A percentile compares a stretch with the other conserved stretches of the same genome.
phyloP scores from a whole-genome alignment of 2,329 filamentous ascomycete species.

The Rutstroemia sydowiana region DNA sequence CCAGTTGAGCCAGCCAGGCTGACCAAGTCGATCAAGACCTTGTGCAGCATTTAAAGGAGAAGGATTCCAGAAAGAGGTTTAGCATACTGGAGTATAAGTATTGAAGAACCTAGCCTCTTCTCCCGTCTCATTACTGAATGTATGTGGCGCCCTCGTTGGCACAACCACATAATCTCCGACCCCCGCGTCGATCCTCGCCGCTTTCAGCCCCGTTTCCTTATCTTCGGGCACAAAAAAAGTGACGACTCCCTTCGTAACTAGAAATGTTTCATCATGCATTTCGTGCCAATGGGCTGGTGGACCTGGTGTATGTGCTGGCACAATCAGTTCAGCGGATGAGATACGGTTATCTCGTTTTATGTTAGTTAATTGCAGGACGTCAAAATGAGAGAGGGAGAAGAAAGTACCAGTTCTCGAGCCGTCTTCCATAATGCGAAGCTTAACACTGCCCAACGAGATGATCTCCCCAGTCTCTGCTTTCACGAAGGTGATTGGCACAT shows the following conservation, averaged over 20 bases:
- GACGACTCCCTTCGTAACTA: constrained; percentile 1
- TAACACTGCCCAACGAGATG: not conserved
- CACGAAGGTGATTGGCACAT: not conserved
- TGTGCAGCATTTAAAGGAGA: no score
- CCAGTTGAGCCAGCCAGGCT: not conserved
- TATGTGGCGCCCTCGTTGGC: not conserved
- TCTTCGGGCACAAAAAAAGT: not conserved
- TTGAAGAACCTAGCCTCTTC: constrained; percentile 5
- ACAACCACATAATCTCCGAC: constrained; percentile 8
- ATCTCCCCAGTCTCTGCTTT: not conserved
- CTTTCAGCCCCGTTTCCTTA: not conserved
- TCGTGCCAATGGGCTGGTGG: constrained; percentile 7
- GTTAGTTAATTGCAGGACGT: not conserved
- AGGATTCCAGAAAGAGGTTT: not conserved
- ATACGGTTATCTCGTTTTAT: constrained; percentile 1
- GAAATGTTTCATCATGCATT: constrained; percentile 6
- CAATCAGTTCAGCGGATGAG: not conserved
- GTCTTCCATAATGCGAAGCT: not conserved
- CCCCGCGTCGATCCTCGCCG: not conserved
- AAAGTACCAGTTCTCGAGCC: not conserved
- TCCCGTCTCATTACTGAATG: constrained; percentile 4
- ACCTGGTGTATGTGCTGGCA: not conserved
- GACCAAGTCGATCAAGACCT: not conserved
- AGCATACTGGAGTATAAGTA: constrained; percentile 4
- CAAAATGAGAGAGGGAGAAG: not conserved